These are phyloP conservation scores for Zalaria obscura DNA, from an alignment of 2,329 filamentous ascomycete genomes.

Conservation along the genomic window DNA sequence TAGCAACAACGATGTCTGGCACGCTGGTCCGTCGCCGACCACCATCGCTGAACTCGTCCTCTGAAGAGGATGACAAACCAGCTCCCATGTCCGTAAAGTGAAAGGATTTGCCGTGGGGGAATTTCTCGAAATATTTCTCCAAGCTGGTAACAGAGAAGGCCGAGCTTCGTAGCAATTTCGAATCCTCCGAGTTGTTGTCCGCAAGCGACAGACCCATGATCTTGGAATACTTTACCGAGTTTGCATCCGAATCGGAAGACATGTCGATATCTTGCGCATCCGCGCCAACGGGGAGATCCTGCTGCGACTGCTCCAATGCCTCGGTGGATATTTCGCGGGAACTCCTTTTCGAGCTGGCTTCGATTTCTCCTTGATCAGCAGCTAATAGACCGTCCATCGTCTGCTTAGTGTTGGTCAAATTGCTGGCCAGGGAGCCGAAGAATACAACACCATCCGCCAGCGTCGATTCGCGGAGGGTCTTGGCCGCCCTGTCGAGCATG, in stretches of 20 bases:
- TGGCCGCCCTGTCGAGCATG: constrained; percentile 11
- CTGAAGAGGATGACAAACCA: constrained; percentile 8
- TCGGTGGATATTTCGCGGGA: no score
- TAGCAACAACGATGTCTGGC: no score
- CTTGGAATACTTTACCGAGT: not conserved
- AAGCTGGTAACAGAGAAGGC: constrained; percentile 7
- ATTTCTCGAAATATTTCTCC: constrained; percentile 14
- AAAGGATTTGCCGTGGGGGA: constrained; percentile 13
- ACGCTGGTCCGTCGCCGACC: not conserved
- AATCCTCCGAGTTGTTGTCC: constrained; percentile 1
- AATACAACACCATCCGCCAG: constrained; percentile 15
- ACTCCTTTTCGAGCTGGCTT: no score
- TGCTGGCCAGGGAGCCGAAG: constrained; percentile 9
- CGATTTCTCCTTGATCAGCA: no score
- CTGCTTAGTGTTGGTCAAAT: not conserved
- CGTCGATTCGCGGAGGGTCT: constrained; percentile 15
- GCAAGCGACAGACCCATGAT: constrained; percentile 4
- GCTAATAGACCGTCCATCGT: not conserved
- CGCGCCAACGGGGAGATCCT: no score
- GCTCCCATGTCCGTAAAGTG: constrained; percentile 12
- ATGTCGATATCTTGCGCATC: not conserved
- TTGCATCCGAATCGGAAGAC: constrained; percentile 5
- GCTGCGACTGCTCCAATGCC: no score
- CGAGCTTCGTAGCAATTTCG: constrained; percentile 1
- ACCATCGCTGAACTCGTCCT: constrained; percentile 10